Conservation (phyloP, 495 filamentous ascomycete species). For the Annulohypoxylon stygium region DNA sequence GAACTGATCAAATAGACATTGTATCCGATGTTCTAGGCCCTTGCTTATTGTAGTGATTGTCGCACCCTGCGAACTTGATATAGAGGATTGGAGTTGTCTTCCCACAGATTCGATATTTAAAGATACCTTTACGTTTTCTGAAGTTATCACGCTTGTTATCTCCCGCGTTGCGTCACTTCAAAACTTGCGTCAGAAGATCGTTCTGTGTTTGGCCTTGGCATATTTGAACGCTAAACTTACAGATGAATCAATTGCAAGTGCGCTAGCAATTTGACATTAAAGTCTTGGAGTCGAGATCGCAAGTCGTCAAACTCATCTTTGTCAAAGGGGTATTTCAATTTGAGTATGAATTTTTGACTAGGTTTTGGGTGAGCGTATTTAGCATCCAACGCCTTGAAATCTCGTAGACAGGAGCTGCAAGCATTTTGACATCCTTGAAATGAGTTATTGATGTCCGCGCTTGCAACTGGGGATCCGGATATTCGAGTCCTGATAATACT, state of each 20-base stretch:
- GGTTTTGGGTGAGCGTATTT: conserved; percentile 15
- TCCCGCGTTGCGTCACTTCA: conserved; percentile 26
- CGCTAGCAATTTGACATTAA: conserved; percentile 3
- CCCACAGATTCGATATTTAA: background rate
- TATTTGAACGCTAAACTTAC: background rate
- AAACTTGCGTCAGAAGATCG: conserved; percentile 2
- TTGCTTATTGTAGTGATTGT: conserved; percentile 4
- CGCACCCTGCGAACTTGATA: background rate
- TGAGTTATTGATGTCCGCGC: background rate
- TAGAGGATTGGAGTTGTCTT: conserved; percentile 14
- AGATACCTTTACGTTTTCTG: conserved; percentile 6
- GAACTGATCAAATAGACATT: background rate
- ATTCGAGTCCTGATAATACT: background rate
- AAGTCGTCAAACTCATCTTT: conserved; percentile 25
- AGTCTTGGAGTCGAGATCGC: conserved; percentile 17
- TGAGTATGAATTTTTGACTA: background rate
- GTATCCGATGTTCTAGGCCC: background rate
- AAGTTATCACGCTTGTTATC: conserved; percentile 1
- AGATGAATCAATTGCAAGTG: conserved; percentile 22
- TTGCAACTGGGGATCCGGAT: background rate
- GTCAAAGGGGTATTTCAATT: conserved; percentile 29
- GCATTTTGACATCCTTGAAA: conserved; percentile 25
- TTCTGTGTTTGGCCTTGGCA: too few relatives aligned
- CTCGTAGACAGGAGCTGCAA: conserved; percentile 20
- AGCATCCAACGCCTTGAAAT: conserved; percentile 21